Base-by-base conservation (phyloP, 495 filamentous ascomycete genomes). In the Talaromyces wortmannii region DNA sequence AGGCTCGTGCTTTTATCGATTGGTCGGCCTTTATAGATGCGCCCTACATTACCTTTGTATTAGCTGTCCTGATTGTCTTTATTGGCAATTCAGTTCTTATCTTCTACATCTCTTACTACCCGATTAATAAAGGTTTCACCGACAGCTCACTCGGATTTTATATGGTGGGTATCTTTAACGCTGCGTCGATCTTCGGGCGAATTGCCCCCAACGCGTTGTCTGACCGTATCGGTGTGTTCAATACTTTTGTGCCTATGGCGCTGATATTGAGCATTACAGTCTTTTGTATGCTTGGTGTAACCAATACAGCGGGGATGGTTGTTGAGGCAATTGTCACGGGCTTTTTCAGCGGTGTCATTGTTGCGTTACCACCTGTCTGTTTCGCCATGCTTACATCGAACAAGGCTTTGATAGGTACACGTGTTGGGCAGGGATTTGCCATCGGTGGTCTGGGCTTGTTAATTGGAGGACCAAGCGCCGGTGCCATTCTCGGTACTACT, bases 41-140 rank as follows among this genome's bases (percentile, higher is more conserved):
- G 18, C 29, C 31, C 8, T 50, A 33, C 31, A 48, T 80, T 7
- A 50, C 80, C 6, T 67, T 77, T 5, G 12, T n/a, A 7, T 23
- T 60, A 6, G 61, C 67, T 0, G 13, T 68, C 7, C 76, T 77
- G 50, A 71, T 78, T 52, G 53, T 69, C 30, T 66, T 78, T 43
- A 58, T 83, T 31, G 83, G 82, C 44, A 63, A 82, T 44, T 81
- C 78, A 47, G 70, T 71, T 4, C 83, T 82, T 0, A 60, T 83
- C 31, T 83, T 81, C 67, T 86, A 78, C 61, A 61, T 85, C 5
- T 58, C 18, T 5, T 89, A 88, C 64, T 59, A 90, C 13, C 88
- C 88, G 0, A 44, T 42, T 53, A 53, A 2, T 15, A 33, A 5
- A 17, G 40, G 0, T 65, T 83, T 89, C 70, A 87, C 84, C 62